Evolutionary conservation across 306 rosid species (phyloP).

Genomic region (Dryas alaskensis): DNA sequence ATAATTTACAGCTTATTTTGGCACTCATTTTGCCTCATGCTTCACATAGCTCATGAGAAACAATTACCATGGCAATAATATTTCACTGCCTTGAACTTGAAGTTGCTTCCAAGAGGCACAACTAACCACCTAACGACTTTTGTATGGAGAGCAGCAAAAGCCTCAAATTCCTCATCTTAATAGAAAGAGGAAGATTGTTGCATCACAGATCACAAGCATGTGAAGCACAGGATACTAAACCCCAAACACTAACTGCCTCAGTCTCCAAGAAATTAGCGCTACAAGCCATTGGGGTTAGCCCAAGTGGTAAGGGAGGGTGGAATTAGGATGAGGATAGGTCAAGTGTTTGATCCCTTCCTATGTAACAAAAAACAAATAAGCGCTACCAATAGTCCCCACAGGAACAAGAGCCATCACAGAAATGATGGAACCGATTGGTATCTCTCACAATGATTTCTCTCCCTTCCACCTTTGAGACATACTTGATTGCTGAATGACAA

Average conservation of each 20-base stretch:
- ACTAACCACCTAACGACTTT: neutral
- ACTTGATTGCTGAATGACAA: conserved; percentile 35
- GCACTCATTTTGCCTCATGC: neutral
- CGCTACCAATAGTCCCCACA: conserved; percentile 38
- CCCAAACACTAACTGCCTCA: neutral
- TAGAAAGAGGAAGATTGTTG: neutral
- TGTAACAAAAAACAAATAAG: neutral
- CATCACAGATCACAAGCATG: neutral
- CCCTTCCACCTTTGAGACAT: conserved; percentile 30
- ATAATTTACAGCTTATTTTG: neutral
- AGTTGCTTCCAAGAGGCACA: neutral
- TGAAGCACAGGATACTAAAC: neutral
- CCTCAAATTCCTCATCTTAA: neutral
- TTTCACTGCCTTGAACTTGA: neutral
- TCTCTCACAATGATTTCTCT: conserved; percentile 39
- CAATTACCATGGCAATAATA: neutral
- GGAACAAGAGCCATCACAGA: conserved; percentile 32
- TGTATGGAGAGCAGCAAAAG: neutral
- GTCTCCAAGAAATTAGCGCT: neutral
- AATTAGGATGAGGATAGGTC: no score
- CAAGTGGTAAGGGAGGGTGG: no score
- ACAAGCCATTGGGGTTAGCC: neutral
- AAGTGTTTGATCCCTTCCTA: no score
- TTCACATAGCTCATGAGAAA: neutral
- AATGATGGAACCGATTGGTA: conserved; percentile 37